Conservation (phyloP, 805 yeast species). For the Candida insectorum region DNA sequence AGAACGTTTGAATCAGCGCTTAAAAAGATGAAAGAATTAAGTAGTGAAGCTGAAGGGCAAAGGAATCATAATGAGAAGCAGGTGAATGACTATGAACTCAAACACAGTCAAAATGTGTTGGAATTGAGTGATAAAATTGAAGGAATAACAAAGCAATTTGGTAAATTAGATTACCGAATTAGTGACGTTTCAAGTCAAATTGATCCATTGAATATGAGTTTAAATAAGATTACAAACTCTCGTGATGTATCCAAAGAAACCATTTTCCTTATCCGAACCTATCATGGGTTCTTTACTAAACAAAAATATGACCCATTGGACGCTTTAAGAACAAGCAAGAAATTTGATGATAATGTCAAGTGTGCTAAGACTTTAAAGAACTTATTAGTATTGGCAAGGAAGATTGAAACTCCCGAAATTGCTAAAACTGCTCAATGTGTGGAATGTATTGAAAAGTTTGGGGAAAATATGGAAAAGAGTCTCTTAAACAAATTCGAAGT, state of each 20-base stretch:
- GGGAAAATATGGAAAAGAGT: conserved; percentile 72
- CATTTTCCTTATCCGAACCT: conserved; percentile 70
- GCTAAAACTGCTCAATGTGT: conserved; percentile 40
- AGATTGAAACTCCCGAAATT: conserved; percentile 55
- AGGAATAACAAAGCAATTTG: conserved; percentile 45
- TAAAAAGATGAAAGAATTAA: conserved; percentile 61
- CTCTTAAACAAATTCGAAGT: conserved; percentile 67
- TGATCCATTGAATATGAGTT: conserved; percentile 65
- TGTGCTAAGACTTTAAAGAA: conserved; percentile 72
- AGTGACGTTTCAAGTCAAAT: conserved; percentile 56
- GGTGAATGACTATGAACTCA: conserved; percentile 58
- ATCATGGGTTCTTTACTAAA: conserved; percentile 68
- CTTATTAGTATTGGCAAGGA: conserved; percentile 59
- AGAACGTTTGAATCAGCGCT: conserved; percentile 87
- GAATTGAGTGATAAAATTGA: conserved; percentile 48
- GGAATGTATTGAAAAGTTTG: conserved; percentile 57
- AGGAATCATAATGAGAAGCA: conserved; percentile 52
- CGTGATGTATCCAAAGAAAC: conserved; percentile 72
- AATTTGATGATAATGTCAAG: conserved; percentile 49
- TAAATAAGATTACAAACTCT: conserved; percentile 65
- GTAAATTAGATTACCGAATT: conserved; percentile 49
- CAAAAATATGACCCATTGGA: conserved; percentile 56
- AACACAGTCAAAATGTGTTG: conserved; percentile 66
- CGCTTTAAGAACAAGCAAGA: conserved; percentile 47
- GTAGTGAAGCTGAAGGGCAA: conserved; percentile 50